Evolutionary conservation across 768 basidiomycete genomes (phyloP).

Genomic region (Glaciozyma antarctica): DNA sequence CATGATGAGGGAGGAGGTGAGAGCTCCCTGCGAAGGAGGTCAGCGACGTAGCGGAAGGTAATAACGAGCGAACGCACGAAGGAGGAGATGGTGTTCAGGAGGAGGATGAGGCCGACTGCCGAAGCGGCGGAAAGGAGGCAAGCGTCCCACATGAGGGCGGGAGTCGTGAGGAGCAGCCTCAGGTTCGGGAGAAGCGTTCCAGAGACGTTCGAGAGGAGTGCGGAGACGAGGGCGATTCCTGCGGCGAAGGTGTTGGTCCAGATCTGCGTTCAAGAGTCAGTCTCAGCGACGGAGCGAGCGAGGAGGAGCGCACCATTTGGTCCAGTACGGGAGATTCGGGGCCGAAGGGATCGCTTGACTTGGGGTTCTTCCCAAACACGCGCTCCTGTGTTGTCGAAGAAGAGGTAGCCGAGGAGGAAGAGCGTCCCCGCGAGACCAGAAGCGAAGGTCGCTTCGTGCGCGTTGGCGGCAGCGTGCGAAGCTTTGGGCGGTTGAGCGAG

Average conservation of each 20-base stretch:
- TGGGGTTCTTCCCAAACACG: constrained; percentile 33
- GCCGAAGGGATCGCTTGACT: constrained; percentile 29
- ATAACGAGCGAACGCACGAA: constrained; percentile 9
- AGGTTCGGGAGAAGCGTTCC: constrained; percentile 21
- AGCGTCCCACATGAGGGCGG: constrained; percentile 16
- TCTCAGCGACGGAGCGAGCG: not conserved
- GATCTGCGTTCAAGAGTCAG: constrained; percentile 6
- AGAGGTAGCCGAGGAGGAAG: constrained; percentile 31
- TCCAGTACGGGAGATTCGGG: constrained; percentile 32
- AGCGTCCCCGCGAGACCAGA: constrained; percentile 18
- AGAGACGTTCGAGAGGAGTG: constrained; percentile 14
- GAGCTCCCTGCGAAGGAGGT: constrained; percentile 11
- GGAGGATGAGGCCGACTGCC: constrained; percentile 27
- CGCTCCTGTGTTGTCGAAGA: constrained; percentile 35
- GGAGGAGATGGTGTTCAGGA: constrained; percentile 33
- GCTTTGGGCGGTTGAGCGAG: constrained; percentile 18
- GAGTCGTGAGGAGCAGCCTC: constrained; percentile 12
- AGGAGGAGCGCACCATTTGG: constrained; percentile 16
- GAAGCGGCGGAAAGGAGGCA: constrained; percentile 25
- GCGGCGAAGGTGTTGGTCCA: constrained; percentile 31
- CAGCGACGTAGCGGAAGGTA: constrained; percentile 3
- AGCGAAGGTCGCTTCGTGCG: not conserved
- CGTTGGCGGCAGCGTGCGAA: not conserved
- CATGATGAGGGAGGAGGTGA: constrained; percentile 27
- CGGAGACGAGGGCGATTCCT: constrained; percentile 17